Percentiles rank a stretch among this genome's conserved stretches.
Evolutionary conservation across 208 protist species (phyloP).

Genomic region (Lotmaria passim): DNA sequence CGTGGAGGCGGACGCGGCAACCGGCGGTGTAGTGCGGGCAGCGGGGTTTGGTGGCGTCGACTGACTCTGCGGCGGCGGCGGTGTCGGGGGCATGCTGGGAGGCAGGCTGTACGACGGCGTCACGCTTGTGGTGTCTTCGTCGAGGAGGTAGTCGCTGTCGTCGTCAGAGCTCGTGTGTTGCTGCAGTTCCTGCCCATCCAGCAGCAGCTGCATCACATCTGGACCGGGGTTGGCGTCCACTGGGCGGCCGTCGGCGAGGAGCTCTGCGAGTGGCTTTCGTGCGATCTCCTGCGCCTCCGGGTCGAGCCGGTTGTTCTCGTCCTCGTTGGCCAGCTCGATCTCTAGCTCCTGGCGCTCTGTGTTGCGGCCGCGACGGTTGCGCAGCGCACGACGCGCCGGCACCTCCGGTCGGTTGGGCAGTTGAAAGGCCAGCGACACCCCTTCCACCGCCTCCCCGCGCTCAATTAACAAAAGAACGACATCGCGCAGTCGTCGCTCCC

Average conservation of each 20-base stretch:
- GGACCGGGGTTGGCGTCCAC: slow-evolving; percentile 39
- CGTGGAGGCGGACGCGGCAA: background rate
- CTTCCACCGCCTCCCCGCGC: slow-evolving; percentile 44
- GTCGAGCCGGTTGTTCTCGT: slow-evolving; percentile 31
- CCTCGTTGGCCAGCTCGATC: slow-evolving; percentile 22
- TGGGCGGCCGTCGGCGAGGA: slow-evolving; percentile 46
- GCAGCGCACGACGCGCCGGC: slow-evolving; percentile 17
- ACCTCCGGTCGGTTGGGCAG: slow-evolving; percentile 36
- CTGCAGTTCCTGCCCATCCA: slow-evolving; percentile 44
- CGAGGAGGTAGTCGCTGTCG: slow-evolving; percentile 23
- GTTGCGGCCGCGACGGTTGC: background rate
- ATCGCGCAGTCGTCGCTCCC: slow-evolving; percentile 46
- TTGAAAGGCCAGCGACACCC: slow-evolving; percentile 50
- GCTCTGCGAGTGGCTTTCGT: slow-evolving; percentile 30
- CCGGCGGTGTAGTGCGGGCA: background rate
- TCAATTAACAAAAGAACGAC: slow-evolving; percentile 57
- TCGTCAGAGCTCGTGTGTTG: slow-evolving; percentile 13
- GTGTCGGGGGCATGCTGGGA: slow-evolving; percentile 16
- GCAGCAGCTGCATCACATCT: slow-evolving; percentile 62
- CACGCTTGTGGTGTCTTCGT: slow-evolving; percentile 15
- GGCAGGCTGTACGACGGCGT: slow-evolving; percentile 4
- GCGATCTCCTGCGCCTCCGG: slow-evolving; percentile 28
- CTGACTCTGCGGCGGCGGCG: slow-evolving; percentile 8
- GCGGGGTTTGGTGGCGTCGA: background rate
- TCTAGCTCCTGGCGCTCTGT: slow-evolving; percentile 22